Evolutionary conservation across 352 stramenopile genomes (phyloP).

Genomic region (Phytophthora colocasiae): DNA sequence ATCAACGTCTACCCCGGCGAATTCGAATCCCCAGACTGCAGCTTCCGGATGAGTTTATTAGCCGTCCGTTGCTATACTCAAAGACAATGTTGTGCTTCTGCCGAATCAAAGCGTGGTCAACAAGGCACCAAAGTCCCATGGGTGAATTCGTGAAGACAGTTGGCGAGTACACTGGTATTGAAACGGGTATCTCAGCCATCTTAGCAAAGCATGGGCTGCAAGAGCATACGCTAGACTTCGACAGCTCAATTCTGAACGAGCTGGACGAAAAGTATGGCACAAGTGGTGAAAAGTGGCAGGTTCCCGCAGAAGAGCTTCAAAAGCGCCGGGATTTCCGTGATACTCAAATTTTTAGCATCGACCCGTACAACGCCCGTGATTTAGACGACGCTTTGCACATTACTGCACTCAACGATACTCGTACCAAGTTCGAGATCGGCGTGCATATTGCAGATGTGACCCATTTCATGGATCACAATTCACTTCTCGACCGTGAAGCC

Average conservation of each 20-base stretch:
- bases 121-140: conserved; percentile 63
- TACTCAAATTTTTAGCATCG: conserved; percentile 96
- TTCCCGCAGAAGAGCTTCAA: conserved; percentile 83
- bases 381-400: conserved; percentile 97
- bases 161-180: conserved; percentile 80
- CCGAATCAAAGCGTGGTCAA: conserved; percentile 72
- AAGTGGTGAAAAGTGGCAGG: conserved; percentile 74
- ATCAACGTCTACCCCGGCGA: conserved; percentile 63
- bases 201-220: conserved; percentile 93
- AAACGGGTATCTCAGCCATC: conserved; percentile 91
- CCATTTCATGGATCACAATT: conserved; percentile 93
- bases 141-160: conserved; percentile 83
- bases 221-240: conserved; percentile 73
- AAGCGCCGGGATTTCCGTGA: conserved; percentile 92
- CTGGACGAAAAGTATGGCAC: conserved; percentile 83
- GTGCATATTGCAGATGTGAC: conserved; percentile 99
- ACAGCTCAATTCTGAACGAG: conserved; percentile 64
- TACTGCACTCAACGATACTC: conserved; percentile 59
- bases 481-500: conserved; percentile 94
- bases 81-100: conserved; percentile 81
- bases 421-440: conserved; percentile 89
- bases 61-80: conserved; percentile 61
- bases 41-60: conserved; percentile 75
- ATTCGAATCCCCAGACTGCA: conserved; percentile 79
- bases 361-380: conserved; percentile 96